A percentile compares a stretch with the other conserved stretches of the same genome.
These are phyloP conservation scores for Fusarium robinianum DNA, from an alignment of 2,329 filamentous ascomycete genomes.

Conservation along the genomic window DNA sequence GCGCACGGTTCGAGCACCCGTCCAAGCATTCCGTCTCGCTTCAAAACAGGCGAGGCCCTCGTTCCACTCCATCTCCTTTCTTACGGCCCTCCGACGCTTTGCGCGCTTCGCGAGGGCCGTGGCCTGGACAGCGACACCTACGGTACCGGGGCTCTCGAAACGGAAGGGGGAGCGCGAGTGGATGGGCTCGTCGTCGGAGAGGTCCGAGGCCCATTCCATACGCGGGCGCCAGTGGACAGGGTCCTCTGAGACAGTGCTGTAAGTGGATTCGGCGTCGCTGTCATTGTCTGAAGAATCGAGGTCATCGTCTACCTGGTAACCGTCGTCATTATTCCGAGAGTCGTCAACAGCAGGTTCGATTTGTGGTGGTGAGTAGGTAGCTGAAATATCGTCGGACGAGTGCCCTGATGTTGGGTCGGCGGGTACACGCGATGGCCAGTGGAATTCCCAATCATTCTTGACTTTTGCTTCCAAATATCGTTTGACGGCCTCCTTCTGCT, in stretches of 20 bases:
- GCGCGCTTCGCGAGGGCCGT: conserved; percentile 56
- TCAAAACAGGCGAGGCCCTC: conserved; percentile 80
- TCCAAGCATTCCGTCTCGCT: conserved; percentile 81
- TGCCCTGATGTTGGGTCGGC: conserved; percentile 15
- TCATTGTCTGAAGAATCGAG: conserved; percentile 45
- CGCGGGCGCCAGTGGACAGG: conserved; percentile 54
- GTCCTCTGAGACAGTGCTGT: conserved; percentile 63
- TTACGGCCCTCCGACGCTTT: conserved; percentile 59
- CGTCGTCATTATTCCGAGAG: conserved; percentile 43
- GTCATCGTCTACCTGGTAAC: conserved; percentile 46
- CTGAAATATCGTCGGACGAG: no score
- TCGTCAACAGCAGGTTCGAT: conserved; percentile 37
- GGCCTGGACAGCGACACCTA: conserved; percentile 49
- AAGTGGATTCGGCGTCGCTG: conserved; percentile 53
- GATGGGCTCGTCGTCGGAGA: conserved; percentile 52
- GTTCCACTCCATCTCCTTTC: conserved; percentile 76
- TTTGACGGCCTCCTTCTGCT: conserved; percentile 66
- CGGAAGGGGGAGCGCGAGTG: conserved; percentile 53
- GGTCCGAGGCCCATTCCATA: conserved; percentile 61
- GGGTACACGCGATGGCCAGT: conserved; percentile 54
- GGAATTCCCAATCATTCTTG: conserved; percentile 63
- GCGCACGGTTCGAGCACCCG: conserved; percentile 68
- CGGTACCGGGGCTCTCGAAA: conserved; percentile 55
- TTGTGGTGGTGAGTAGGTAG: no score
- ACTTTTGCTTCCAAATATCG: conserved; percentile 59